Evolutionary conservation across 164 flowering plant species (phyloP), one percentile per base, ranked within the genome.

Genomic region (Aristolochia californica): DNA sequence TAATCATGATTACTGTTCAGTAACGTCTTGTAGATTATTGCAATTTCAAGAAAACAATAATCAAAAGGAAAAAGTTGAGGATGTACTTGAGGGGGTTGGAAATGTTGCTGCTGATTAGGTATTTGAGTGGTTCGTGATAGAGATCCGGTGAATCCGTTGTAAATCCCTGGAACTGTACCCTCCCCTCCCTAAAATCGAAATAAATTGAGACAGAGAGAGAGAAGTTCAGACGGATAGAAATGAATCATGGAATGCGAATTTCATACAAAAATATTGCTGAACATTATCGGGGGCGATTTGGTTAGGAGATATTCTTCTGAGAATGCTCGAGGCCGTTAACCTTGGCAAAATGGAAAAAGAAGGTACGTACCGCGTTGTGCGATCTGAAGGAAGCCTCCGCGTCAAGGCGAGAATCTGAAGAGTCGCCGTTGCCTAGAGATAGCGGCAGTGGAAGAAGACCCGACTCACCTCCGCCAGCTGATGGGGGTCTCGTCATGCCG

Each of bases 81-180:
- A 34, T 34, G 13, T 40, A 68, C 83, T 78, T 79, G 87, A 63
- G 83, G 71, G n/a, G 63, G 75, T 43, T 76, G 78, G 55, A 76
- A 77, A 58, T 78, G 83, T 62, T 75, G 83, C 64, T 75, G 57
- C 40, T 74, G 83, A 59, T 62, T 77, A 14, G 70, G 34, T 12
- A 74, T 15, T 57, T 76, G 82, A 61, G 69, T 68, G 10, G 69
- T 24, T 9, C 77, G 74, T 26, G 70, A 72, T 11, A 79, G 62
- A 34, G 85, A 79, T 79, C 84, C 91, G 17, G 58, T 48, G 62
- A 80, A 80, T 18, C 84, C 88, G 45, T 78, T 83, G 60, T 50
- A 83, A 14, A 82, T 78, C 43, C 78, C 78, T 70, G 75, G 82
- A 58, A 83, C 72, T 7, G 79, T 61, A 59, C 67, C 75, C 22